Evolutionary conservation across 768 basidiomycete genomes (phyloP), one percentile per base, ranked within the genome.

Genomic region (Polyporus arcularius): DNA sequence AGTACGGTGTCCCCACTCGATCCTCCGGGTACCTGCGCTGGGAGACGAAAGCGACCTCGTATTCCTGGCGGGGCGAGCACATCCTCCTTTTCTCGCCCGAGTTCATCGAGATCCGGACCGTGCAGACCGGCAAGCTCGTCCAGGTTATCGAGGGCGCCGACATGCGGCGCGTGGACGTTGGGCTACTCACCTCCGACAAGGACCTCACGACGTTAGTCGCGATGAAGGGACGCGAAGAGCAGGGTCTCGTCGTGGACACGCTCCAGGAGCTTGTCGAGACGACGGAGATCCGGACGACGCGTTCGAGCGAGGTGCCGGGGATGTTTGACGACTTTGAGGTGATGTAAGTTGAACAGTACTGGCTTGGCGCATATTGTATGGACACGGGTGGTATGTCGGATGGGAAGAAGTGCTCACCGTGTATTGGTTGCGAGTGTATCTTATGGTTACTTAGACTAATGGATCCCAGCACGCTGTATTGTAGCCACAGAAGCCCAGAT

Each of bases 261-360:
- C 76, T 94, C 45, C 75, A 86, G 2, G 89, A 92, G 69, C 73
- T 93, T 45, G 74, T 84, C 26, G 87, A 88, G 75, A 94, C 92
- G 10, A 72, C 80, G 38, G 88, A 89, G 63, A 73, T 87, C 45
- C 69, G 71, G 31, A 68, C 68, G 9, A 71, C 75, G 31, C 71
- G 73, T 5, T 69, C 75, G n/a, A 70, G 64, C 14, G 58, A 71
- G 16, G 62, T 64, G 45, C 73, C 75, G 15, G 71, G 72, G 35
- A 67, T 83, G 58, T 92, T 90, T 88, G 87, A 88, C 49, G 89
- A 89, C 64, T 91, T 89, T 87, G 88, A 89, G 67, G 86, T 88
- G 38, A 56, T 55, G 53, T 62, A 51, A 49, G 7, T 18, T 21
- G 35, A 11, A 35, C 11, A 35, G 11, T 47, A 38, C 48, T 60